phyloP scores from a whole-genome alignment of 2,329 filamentous ascomycete species.

The Ophiostoma perfectum region DNA sequence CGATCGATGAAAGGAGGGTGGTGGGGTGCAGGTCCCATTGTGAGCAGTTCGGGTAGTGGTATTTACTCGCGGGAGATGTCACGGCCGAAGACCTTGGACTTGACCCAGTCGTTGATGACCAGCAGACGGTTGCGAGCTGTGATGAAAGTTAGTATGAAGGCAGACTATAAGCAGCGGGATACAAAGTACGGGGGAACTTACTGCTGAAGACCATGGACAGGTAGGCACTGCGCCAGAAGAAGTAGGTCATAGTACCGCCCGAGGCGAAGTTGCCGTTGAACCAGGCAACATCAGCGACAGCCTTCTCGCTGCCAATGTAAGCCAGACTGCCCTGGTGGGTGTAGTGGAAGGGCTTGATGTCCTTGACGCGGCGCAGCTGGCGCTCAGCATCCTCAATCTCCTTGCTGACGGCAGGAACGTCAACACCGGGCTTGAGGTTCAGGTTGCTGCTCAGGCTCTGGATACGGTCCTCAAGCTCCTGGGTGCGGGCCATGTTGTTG shows the following conservation, averaged over 20 bases:
- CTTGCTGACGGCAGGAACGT: conserved; percentile 60
- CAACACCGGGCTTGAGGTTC: conserved; percentile 56
- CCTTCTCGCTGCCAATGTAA: conserved; percentile 95
- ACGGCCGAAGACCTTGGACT: conserved; percentile 93
- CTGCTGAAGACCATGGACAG: conserved; percentile 99
- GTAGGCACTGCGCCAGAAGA: conserved; percentile 98
- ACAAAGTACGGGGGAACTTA: conserved; percentile 48
- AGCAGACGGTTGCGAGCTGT: conserved; percentile 88
- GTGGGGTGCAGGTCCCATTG: not conserved
- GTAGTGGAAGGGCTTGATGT: conserved; percentile 97
- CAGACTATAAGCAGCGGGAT: not conserved
- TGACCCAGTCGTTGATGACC: conserved; percentile 90
- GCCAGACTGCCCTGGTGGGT: conserved; percentile 94
- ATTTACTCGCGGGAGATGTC: conserved; percentile 82
- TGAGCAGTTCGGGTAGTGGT: not conserved
- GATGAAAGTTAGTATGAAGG: conserved; percentile 34
- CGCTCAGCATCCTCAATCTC: conserved; percentile 85
- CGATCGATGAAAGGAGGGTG: not conserved
- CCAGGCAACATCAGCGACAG: conserved; percentile 95
- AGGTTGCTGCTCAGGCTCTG: conserved; percentile 58
- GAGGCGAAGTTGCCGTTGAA: conserved; percentile 93
- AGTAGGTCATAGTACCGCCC: conserved; percentile 88
- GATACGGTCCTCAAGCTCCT: conserved; percentile 72
- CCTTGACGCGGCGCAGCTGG: conserved; percentile 81
- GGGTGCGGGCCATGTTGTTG: conserved; percentile 98